Evolutionary conservation across 768 basidiomycete genomes (phyloP).

Genomic region (Cystoderma amianthinum): DNA sequence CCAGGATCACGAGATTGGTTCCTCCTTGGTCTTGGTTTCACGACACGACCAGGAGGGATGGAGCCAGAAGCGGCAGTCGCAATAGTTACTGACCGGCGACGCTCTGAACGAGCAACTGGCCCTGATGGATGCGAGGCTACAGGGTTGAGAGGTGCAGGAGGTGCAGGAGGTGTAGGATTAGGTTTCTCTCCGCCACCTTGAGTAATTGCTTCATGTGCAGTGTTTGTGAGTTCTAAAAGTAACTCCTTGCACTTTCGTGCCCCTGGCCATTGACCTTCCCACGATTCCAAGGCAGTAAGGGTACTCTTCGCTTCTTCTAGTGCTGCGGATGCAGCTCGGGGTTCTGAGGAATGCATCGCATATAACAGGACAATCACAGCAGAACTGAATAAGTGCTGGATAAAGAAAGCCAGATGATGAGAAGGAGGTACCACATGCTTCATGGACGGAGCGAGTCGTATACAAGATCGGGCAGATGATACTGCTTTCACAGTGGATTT

Average conservation of each 20-base stretch:
- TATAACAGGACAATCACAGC: slow-evolving; percentile 80
- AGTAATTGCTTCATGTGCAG: slow-evolving; percentile 61
- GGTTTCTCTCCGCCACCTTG: slow-evolving; percentile 21
- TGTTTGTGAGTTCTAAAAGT: slow-evolving; percentile 60
- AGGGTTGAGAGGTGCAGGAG: slow-evolving; percentile 14
- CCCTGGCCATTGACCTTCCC: slow-evolving; percentile 87
- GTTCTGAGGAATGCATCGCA: slow-evolving; percentile 77
- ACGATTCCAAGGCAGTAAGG: slow-evolving; percentile 62
- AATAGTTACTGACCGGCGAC: slow-evolving; percentile 52
- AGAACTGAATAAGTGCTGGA: slow-evolving; percentile 85
- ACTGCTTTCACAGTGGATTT: slow-evolving; percentile 78
- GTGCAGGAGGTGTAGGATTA: slow-evolving; percentile 6
- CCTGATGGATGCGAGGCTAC: slow-evolving; percentile 15
- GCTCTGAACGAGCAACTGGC: slow-evolving; percentile 34
- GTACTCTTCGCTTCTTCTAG: slow-evolving; percentile 81
- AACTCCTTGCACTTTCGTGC: slow-evolving; percentile 83
- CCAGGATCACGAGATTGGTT: slow-evolving; percentile 56
- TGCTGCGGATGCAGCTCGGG: slow-evolving; percentile 56
- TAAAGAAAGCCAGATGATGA: slow-evolving; percentile 84
- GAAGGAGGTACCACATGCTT: slow-evolving; percentile 79
- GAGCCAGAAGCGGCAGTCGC: slow-evolving; percentile 29
- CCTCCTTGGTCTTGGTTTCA: slow-evolving; percentile 45
- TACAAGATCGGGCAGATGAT: slow-evolving; percentile 79
- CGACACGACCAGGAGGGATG: slow-evolving; percentile 29
- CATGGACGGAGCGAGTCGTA: slow-evolving; percentile 79